A percentile compares a stretch with the other conserved stretches of the same genome.
These are phyloP conservation scores for Phytophthora foliorum DNA, from an alignment of 352 stramenopile species.

Conservation along the genomic window DNA sequence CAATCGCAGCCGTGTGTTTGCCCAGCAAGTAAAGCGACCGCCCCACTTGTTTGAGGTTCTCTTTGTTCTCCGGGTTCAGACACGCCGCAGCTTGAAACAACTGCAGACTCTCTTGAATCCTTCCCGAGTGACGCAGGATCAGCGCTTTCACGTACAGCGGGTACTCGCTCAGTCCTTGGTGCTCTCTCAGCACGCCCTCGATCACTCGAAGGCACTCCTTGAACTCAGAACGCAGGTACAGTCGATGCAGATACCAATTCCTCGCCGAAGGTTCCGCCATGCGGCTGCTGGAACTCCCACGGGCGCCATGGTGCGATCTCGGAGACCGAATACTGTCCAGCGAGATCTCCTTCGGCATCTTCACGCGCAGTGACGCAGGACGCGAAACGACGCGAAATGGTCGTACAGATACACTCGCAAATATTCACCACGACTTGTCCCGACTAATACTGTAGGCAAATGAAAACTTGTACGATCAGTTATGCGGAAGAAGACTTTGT, in stretches of 20 bases:
- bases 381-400: slow-evolving; percentile 35
- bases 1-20: slow-evolving; percentile 92
- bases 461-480: not conserved
- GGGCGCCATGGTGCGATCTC: slow-evolving; percentile 44
- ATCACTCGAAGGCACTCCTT: slow-evolving; percentile 92
- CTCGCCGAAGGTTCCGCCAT: slow-evolving; percentile 56
- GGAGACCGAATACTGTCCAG: slow-evolving; percentile 71
- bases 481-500: slow-evolving; percentile 1
- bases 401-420: slow-evolving; percentile 2
- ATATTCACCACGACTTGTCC: slow-evolving; percentile 5
- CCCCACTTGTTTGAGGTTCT: slow-evolving; percentile 93
- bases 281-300: slow-evolving; percentile 23
- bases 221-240: slow-evolving; percentile 90
- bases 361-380: slow-evolving; percentile 14
- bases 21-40: slow-evolving; percentile 85
- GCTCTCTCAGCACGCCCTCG: slow-evolving; percentile 86
- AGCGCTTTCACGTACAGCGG: slow-evolving; percentile 94
- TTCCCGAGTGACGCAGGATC: slow-evolving; percentile 89
- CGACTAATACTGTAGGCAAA: not conserved
- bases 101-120: slow-evolving; percentile 92
- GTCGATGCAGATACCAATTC: slow-evolving; percentile 90
- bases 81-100: slow-evolving; percentile 94
- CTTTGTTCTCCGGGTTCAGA: slow-evolving; percentile 93
- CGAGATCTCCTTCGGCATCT: slow-evolving; percentile 28
- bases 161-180: slow-evolving; percentile 93